These are phyloP conservation scores for Herpetomonas tarakana DNA, from an alignment of 208 protist genomes.

Conservation along the genomic window DNA sequence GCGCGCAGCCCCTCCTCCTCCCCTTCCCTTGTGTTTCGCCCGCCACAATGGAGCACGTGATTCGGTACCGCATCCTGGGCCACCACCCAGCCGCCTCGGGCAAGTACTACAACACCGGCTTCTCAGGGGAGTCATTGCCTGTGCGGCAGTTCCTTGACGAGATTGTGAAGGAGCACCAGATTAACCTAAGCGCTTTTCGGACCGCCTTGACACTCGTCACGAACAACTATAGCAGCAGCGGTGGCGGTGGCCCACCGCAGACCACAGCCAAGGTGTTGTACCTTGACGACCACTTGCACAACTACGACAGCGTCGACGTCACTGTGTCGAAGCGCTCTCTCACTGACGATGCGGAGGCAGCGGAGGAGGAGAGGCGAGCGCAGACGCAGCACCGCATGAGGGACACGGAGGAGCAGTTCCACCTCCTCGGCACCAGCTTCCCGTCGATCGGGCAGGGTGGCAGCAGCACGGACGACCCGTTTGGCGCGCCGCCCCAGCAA, in stretches of 20 bases:
- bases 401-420: slow-evolving; percentile 35
- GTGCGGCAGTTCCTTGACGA: slow-evolving; percentile 39
- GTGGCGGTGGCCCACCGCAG: slow-evolving; percentile 3
- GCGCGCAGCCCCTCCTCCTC: no score
- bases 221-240: neutral
- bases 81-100: slow-evolving; percentile 76
- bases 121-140: slow-evolving; percentile 47
- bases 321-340: slow-evolving; percentile 56
- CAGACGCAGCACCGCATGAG: slow-evolving; percentile 29
- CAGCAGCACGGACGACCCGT: neutral
- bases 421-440: neutral
- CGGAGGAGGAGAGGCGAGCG: slow-evolving; percentile 24
- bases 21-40: no score
- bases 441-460: neutral
- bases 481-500: neutral
- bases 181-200: slow-evolving; percentile 44
- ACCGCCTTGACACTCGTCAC: neutral
- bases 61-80: slow-evolving; percentile 75
- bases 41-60: slow-evolving; percentile 61
- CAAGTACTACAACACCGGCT: slow-evolving; percentile 60
- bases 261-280: slow-evolving; percentile 8
- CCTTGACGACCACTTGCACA: slow-evolving; percentile 33
- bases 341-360: slow-evolving; percentile 38
- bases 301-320: slow-evolving; percentile 67
- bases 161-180: slow-evolving; percentile 57